These are phyloP conservation scores for Aspergillus alliaceus DNA, from an alignment of 2,329 filamentous ascomycete species.

Conservation along the genomic window DNA sequence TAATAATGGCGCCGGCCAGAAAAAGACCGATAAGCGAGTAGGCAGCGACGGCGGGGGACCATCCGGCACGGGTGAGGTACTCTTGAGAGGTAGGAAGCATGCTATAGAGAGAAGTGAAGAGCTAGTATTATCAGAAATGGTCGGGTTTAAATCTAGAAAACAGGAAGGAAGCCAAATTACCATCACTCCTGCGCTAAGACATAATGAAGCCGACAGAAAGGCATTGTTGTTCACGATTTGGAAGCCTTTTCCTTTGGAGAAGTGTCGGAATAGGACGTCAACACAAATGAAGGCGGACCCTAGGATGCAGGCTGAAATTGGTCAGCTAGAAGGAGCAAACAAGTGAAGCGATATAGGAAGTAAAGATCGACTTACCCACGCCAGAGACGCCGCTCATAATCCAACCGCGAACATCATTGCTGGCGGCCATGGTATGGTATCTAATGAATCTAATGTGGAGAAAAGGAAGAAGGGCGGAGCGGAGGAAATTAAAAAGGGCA, in stretches of 20 bases:
- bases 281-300: constrained; percentile 85
- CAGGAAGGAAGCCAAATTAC: constrained; percentile 46
- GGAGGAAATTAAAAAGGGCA: not conserved
- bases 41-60: constrained; percentile 64
- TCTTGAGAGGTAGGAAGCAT: constrained; percentile 85
- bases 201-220: constrained; percentile 85
- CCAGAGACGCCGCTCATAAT: constrained; percentile 84
- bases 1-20: constrained; percentile 48
- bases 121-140: constrained; percentile 49
- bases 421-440: constrained; percentile 47
- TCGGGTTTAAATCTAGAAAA: constrained; percentile 22
- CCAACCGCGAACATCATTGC: constrained; percentile 90
- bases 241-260: constrained; percentile 76
- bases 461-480: not conserved
- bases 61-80: constrained; percentile 71
- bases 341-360: constrained; percentile 1
- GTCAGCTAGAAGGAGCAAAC: constrained; percentile 11
- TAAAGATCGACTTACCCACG: constrained; percentile 60
- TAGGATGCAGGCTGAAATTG: constrained; percentile 54
- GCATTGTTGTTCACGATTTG: constrained; percentile 84
- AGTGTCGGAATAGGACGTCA: constrained; percentile 70
- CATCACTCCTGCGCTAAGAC: constrained; percentile 95
- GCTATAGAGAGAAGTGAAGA: constrained; percentile 88
- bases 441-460: not conserved
- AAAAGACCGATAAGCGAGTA: constrained; percentile 49